These are phyloP conservation scores for Neurospora sp. DNA, from an alignment of 495 filamentous ascomycete genomes.

Conservation along the genomic window DNA sequence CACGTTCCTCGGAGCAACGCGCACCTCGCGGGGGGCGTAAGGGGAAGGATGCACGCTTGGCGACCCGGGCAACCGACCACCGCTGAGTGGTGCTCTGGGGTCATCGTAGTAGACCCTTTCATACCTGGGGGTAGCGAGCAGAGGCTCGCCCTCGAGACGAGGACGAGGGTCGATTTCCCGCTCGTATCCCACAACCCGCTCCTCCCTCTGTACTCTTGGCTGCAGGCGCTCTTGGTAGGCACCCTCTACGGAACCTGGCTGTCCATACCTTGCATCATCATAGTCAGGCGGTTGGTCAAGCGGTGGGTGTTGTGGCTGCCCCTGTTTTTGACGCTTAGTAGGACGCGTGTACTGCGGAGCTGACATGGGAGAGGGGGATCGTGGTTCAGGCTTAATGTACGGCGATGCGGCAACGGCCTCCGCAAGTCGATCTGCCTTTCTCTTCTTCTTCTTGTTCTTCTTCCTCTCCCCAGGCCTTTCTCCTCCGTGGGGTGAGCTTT, in stretches of 20 bases:
- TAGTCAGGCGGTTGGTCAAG: slow-evolving; percentile 30
- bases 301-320: slow-evolving; percentile 30
- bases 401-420: slow-evolving; percentile 34
- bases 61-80: slow-evolving; percentile 37
- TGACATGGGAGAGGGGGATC: slow-evolving; percentile 66
- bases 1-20: slow-evolving; percentile 13
- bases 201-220: slow-evolving; percentile 13
- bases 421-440: slow-evolving; percentile 33
- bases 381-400: slow-evolving; percentile 78
- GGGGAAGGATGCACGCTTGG: slow-evolving; percentile 37
- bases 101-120: slow-evolving; percentile 31
- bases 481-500: slow-evolving; percentile 39
- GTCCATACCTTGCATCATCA: slow-evolving; percentile 31
- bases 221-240: slow-evolving; percentile 16
- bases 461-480: slow-evolving; percentile 30
- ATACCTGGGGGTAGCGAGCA: slow-evolving; percentile 19
- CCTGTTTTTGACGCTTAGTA: slow-evolving; percentile 42
- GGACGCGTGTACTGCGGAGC: slow-evolving; percentile 42
- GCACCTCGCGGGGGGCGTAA: slow-evolving; percentile 34
- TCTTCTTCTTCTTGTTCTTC: slow-evolving; percentile 44
- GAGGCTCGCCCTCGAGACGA: slow-evolving; percentile 12
- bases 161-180: slow-evolving; percentile 11
- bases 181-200: slow-evolving; percentile 19
- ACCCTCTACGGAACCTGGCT: slow-evolving; percentile 13
- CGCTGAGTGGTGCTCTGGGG: slow-evolving; percentile 31